Percentiles rank a stretch among this genome's conserved stretches.
phyloP scores from a whole-genome alignment of 1,284 basidiomycete genomes.

The Takashimella koratensis region DNA sequence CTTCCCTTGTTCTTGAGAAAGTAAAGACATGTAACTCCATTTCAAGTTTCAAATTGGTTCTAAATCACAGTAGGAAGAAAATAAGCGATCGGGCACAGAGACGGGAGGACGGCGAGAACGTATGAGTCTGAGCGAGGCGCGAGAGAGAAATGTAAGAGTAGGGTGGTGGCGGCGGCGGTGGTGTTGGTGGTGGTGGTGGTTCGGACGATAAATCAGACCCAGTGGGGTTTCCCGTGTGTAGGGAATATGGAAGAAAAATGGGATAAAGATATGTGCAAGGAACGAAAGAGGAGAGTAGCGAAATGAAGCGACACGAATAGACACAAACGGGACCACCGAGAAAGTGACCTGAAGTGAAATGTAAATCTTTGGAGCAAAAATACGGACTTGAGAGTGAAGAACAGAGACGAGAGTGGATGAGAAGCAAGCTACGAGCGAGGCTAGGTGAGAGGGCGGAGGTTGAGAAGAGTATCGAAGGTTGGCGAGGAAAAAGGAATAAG shows the following conservation, averaged over 20 bases:
- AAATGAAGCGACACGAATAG: background rate
- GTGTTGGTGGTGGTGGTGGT: too few relatives aligned
- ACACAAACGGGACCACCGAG: background rate
- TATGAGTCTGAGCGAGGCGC: too few relatives aligned
- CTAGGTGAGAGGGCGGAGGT: background rate
- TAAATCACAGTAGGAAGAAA: too few relatives aligned
- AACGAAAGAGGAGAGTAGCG: background rate
- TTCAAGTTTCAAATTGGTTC: too few relatives aligned
- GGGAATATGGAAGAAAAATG: background rate
- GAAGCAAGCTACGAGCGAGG: background rate
- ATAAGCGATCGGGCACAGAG: too few relatives aligned
- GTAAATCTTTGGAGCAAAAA: background rate
- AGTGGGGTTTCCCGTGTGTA: too few relatives aligned
- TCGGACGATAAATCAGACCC: too few relatives aligned
- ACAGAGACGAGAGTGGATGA: background rate
- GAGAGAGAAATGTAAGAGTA: too few relatives aligned
- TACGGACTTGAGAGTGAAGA: background rate
- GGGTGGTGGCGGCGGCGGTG: too few relatives aligned
- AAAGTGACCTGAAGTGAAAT: background rate
- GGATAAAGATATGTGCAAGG: background rate
- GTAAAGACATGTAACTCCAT: too few relatives aligned
- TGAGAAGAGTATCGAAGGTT: background rate
- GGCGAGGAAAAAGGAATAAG: background rate
- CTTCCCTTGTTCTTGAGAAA: too few relatives aligned
- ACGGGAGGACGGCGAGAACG: too few relatives aligned